Percentiles rank a stretch among this genome's conserved stretches.
Evolutionary conservation across 352 stramenopile genomes (phyloP).

Genomic region (Pythium angustatum): DNA sequence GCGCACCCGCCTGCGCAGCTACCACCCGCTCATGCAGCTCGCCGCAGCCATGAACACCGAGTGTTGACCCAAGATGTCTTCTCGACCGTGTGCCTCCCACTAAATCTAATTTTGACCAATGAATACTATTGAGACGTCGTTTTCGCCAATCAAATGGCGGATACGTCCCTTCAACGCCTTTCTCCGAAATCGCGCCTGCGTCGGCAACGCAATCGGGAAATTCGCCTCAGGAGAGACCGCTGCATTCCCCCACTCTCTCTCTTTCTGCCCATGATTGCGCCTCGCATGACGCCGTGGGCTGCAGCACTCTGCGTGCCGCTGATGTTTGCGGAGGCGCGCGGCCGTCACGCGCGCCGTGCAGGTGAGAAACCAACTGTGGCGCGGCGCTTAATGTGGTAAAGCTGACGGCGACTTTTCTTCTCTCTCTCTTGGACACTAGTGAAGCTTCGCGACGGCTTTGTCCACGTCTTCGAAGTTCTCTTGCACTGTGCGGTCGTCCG

Average conservation of each 20-base stretch:
- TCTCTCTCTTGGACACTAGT: background rate
- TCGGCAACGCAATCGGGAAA: background rate
- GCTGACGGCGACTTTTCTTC: too few relatives aligned
- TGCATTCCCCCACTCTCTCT: background rate
- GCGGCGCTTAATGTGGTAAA: too few relatives aligned
- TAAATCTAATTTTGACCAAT: background rate
- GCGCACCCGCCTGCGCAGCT: background rate
- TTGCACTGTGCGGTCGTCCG: background rate
- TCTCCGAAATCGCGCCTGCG: background rate
- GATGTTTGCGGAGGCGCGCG: background rate
- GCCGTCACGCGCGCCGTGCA: background rate
- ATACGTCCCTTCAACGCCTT: background rate
- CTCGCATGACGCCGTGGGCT: background rate
- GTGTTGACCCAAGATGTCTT: too few relatives aligned
- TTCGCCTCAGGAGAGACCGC: background rate
- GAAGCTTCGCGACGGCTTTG: background rate
- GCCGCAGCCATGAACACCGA: background rate
- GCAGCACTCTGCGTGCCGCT: background rate
- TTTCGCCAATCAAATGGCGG: background rate
- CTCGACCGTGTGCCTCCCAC: too few relatives aligned
- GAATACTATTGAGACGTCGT: too few relatives aligned
- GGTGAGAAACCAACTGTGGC: too few relatives aligned
- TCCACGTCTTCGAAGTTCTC: background rate
- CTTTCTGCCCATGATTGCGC: background rate
- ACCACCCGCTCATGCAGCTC: constrained; percentile 4